Evolutionary conservation across 257 asterid species (phyloP).

Genomic region (Lycium barbarum): DNA sequence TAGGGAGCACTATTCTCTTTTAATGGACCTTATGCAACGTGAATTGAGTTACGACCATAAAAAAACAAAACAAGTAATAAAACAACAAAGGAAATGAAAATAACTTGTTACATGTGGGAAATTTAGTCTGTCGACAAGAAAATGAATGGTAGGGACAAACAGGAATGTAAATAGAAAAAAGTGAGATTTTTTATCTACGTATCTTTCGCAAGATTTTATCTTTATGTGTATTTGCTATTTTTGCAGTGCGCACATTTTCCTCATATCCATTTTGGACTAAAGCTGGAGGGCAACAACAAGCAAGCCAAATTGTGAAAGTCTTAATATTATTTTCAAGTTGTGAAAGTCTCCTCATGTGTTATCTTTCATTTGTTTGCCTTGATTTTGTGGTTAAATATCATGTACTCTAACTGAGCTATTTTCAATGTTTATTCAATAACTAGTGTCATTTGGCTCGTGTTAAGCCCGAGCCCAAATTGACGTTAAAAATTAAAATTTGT

Average conservation of each 20-base stretch:
- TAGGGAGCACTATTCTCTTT: no score
- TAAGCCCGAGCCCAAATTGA: no score
- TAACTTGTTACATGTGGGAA: neutral
- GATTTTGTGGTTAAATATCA: neutral
- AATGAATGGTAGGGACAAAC: neutral
- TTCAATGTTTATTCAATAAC: neutral
- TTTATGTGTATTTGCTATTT: neutral
- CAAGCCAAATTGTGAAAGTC: conserved; percentile 60
- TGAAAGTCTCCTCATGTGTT: neutral
- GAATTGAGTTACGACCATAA: no score
- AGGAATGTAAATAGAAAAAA: conserved; percentile 25
- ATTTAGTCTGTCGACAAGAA: neutral
- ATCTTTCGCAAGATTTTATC: conserved; percentile 14
- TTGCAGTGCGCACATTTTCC: conserved; percentile 99
- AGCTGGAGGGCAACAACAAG: conserved; percentile 66
- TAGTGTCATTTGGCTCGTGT: no score
- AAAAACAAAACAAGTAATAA: neutral
- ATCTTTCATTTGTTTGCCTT: neutral
- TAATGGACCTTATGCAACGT: no score
- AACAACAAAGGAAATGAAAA: neutral
- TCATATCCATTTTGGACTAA: conserved; percentile 85
- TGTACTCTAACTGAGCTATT: conserved; percentile 9
- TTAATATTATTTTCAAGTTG: neutral
- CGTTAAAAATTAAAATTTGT: no score
- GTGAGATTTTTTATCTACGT: neutral